phyloP scores from a whole-genome alignment of 1,284 basidiomycete species.

The Heterobasidion irregulare region DNA sequence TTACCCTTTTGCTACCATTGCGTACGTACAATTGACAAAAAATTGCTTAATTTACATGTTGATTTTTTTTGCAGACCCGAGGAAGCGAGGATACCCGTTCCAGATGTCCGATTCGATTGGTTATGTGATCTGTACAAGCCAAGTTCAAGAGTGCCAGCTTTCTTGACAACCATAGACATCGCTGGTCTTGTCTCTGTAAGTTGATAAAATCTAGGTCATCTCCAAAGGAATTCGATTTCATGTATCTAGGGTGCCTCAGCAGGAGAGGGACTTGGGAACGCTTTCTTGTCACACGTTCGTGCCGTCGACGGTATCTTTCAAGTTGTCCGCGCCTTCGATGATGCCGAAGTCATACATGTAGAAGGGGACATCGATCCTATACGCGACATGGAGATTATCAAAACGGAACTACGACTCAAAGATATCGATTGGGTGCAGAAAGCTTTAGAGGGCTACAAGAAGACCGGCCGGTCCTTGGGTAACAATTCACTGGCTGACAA shows the following conservation, averaged over 20 bases:
- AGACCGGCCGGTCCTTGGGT: constrained; percentile 62
- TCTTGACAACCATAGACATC: constrained; percentile 98
- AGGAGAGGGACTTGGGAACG: constrained; percentile 96
- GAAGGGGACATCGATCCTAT: constrained; percentile 96
- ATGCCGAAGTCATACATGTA: constrained; percentile 98
- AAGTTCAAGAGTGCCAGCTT: constrained; percentile 81
- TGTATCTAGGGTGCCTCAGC: constrained; percentile 83
- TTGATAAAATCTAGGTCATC: constrained; percentile 72
- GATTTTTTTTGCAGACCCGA: constrained; percentile 9
- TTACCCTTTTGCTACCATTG: constrained; percentile 86
- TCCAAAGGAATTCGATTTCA: not conserved
- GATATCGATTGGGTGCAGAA: constrained; percentile 99
- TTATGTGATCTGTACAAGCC: constrained; percentile 91
- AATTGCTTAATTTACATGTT: not conserved
- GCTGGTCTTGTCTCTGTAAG: constrained; percentile 91
- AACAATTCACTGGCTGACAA: constrained; percentile 86
- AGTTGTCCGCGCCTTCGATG: constrained; percentile 96
- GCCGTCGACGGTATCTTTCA: constrained; percentile 99
- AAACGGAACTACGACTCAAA: constrained; percentile 89
- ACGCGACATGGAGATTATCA: constrained; percentile 98
- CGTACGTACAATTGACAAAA: constrained; percentile 3
- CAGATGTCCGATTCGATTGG: constrained; percentile 94
- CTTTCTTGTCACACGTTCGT: constrained; percentile 96
- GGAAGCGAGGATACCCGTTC: constrained; percentile 96
- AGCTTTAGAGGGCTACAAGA: constrained; percentile 75